Conservation (phyloP, 1,284 basidiomycete species). For the Termitomyces sp. region DNA sequence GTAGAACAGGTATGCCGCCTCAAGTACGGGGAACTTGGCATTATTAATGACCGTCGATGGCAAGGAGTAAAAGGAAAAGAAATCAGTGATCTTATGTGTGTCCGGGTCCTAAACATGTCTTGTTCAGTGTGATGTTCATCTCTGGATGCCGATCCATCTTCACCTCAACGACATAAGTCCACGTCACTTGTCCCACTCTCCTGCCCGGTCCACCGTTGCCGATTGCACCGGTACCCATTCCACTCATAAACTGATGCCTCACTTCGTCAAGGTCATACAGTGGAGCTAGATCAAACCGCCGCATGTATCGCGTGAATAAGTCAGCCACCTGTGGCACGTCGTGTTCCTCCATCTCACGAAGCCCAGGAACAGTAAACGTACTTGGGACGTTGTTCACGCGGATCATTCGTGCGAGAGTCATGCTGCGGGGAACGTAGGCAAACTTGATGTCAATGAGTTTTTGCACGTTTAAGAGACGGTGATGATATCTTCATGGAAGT, state of each 20-base stretch:
- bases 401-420: conserved; percentile 85
- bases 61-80: conserved; percentile 95
- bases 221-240: conserved; percentile 63
- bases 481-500: conserved; percentile 66
- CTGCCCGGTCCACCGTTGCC: conserved; percentile 42
- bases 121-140: background rate
- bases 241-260: conserved; percentile 85
- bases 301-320: conserved; percentile 80
- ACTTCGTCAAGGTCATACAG: conserved; percentile 79
- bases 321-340: conserved; percentile 75
- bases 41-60: conserved; percentile 85
- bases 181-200: conserved; percentile 82
- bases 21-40: conserved; percentile 57
- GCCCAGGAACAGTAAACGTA: conserved; percentile 49
- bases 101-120: conserved; percentile 61
- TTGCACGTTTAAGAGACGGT: conserved; percentile 87
- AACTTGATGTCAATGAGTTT: conserved; percentile 94
- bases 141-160: conserved; percentile 15
- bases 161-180: conserved; percentile 97
- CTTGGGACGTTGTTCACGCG: conserved; percentile 65
- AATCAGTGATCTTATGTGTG: conserved; percentile 86
- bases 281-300: conserved; percentile 83
- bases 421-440: conserved; percentile 78
- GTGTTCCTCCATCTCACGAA: conserved; percentile 84
- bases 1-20: conserved; percentile 93